These are phyloP conservation scores for Cladosporium cucumerinum DNA, from an alignment of 2,329 filamentous ascomycete genomes.

Conservation along the genomic window DNA sequence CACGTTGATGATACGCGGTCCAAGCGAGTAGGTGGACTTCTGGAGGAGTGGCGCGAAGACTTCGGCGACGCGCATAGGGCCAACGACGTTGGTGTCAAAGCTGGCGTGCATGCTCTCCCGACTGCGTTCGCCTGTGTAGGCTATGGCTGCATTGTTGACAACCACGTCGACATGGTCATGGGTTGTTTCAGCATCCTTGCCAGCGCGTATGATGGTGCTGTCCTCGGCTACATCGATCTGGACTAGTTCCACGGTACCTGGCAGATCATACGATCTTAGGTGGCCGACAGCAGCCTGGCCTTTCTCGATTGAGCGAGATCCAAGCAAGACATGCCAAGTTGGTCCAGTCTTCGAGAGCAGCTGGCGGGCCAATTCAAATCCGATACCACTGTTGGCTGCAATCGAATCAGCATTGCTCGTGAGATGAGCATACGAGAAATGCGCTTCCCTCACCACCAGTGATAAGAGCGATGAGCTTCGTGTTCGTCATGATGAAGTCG, in stretches of 20 bases:
- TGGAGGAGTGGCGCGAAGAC: slow-evolving; percentile 29
- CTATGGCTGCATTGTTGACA: slow-evolving; percentile 40
- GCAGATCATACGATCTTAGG: slow-evolving; percentile 21
- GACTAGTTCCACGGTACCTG: slow-evolving; percentile 26
- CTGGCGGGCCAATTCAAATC: slow-evolving; percentile 42
- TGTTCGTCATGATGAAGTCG: background rate
- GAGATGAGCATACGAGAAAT: background rate
- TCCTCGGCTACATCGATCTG: slow-evolving; percentile 28
- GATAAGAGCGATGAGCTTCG: slow-evolving; percentile 35
- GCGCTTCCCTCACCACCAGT: slow-evolving; percentile 36
- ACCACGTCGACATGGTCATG: slow-evolving; percentile 35
- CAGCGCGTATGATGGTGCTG: slow-evolving; percentile 25
- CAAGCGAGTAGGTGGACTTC: slow-evolving; percentile 20
- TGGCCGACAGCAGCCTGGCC: slow-evolving; percentile 35
- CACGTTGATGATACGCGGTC: slow-evolving; percentile 36
- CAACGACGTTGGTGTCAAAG: slow-evolving; percentile 31
- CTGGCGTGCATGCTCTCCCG: slow-evolving; percentile 28
- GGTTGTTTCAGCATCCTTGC: slow-evolving; percentile 21
- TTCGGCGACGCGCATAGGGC: slow-evolving; percentile 24
- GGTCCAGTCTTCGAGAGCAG: slow-evolving; percentile 32
- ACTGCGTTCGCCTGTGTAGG: slow-evolving; percentile 21
- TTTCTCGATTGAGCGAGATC: slow-evolving; percentile 38
- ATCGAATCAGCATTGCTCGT: background rate
- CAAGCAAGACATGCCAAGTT: slow-evolving; percentile 39
- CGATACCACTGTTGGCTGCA: slow-evolving; percentile 45